These are phyloP conservation scores for Alternaria solani DNA, from an alignment of 2,329 filamentous ascomycete genomes.

Conservation along the genomic window DNA sequence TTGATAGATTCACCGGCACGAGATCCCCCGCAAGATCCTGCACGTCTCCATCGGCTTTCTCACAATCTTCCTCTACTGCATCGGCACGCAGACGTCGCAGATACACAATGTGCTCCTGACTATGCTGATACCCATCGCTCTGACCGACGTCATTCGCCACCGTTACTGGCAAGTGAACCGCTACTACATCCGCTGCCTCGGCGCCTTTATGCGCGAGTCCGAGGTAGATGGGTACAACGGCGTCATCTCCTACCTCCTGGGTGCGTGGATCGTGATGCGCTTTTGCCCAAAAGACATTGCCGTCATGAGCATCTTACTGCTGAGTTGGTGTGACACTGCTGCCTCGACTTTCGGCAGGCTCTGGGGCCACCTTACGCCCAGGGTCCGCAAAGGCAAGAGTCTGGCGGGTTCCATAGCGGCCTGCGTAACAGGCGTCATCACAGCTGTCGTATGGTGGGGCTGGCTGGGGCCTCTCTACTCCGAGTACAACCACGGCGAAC, in stretches of 20 bases:
- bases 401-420: conserved; percentile 88
- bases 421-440: conserved; percentile 80
- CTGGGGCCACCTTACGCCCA: conserved; percentile 87
- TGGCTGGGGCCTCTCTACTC: conserved; percentile 71
- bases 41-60: conserved; percentile 98
- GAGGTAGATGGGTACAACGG: conserved; percentile 96
- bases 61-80: conserved; percentile 83
- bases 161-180: conserved; percentile 82
- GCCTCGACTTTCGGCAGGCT: conserved; percentile 92
- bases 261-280: conserved; percentile 83
- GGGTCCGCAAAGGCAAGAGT: conserved; percentile 86
- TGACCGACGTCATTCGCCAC: conserved; percentile 83
- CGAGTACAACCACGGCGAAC: conserved; percentile 51
- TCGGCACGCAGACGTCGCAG: conserved; percentile 75
- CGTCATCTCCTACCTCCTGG: conserved; percentile 94
- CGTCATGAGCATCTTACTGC: conserved; percentile 84
- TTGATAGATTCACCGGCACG: conserved; percentile 79
- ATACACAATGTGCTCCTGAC: conserved; percentile 87
- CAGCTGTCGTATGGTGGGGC: conserved; percentile 88
- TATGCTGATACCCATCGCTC: conserved; percentile 82
- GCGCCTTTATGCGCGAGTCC: conserved; percentile 95
- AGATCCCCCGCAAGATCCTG: conserved; percentile 90
- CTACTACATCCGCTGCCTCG: conserved; percentile 83
- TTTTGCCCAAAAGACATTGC: conserved; percentile 94
- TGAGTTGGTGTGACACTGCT: conserved; percentile 98